phyloP scores from a whole-genome alignment of 352 stramenopile species.

The Phytophthora cactorum region DNA sequence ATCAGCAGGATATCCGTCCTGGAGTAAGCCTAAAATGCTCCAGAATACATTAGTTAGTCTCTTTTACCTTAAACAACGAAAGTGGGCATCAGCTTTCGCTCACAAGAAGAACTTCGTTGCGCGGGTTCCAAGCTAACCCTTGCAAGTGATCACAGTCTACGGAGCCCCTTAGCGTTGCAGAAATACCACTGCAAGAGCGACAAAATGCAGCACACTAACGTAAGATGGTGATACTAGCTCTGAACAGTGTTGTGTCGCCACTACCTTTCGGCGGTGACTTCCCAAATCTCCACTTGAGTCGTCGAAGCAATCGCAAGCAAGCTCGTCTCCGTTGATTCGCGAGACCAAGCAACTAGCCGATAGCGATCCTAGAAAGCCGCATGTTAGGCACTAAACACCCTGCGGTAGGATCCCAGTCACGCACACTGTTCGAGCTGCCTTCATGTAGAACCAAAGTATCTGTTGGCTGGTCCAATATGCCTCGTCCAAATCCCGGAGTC shows the following conservation, averaged over 20 bases:
- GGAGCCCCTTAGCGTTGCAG: constrained; percentile 20
- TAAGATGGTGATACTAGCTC: neutral
- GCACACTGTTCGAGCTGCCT: constrained; percentile 14
- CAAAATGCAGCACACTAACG: constrained; percentile 2
- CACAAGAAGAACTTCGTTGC: constrained; percentile 42
- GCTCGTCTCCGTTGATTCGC: constrained; percentile 18
- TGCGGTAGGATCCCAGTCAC: neutral
- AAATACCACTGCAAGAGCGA: constrained; percentile 14
- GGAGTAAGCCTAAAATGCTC: constrained; percentile 36
- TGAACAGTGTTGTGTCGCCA: neutral
- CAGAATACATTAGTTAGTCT: constrained; percentile 1
- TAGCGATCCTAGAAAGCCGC: constrained; percentile 12
- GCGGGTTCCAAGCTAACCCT: constrained; percentile 46
- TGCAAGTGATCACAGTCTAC: constrained; percentile 23
- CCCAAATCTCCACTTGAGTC: constrained; percentile 41
- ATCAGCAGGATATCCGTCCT: constrained; percentile 41
- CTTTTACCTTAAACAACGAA: neutral
- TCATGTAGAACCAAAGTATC: constrained; percentile 26
- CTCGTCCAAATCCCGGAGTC: constrained; percentile 3
- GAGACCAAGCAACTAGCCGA: constrained; percentile 41
- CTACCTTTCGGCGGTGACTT: constrained; percentile 37
- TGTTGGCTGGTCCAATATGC: constrained; percentile 12
- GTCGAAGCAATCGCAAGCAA: constrained; percentile 40
- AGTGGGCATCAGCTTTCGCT: neutral
- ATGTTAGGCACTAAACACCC: neutral